phyloP scores from a whole-genome alignment of 139 green algal species.

The Chlorella sp. region DNA sequence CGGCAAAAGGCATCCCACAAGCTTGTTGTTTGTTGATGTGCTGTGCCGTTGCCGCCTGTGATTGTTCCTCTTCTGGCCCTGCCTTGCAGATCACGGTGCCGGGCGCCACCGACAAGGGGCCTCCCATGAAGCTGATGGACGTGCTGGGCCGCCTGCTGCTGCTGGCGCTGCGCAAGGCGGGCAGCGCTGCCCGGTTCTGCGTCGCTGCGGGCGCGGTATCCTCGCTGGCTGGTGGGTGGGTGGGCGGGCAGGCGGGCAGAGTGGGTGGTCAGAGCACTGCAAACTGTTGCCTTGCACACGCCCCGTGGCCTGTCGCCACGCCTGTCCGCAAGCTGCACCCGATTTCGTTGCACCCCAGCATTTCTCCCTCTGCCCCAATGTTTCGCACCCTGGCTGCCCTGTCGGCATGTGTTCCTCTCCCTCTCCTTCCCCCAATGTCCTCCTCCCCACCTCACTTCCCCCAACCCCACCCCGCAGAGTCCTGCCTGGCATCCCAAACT shows the following conservation, averaged over 20 bases:
- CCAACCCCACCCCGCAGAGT: slow-evolving; percentile 19
- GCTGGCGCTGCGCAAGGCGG: slow-evolving; percentile 47
- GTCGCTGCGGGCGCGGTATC: slow-evolving; percentile 32
- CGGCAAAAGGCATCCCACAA: no score
- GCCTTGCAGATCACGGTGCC: slow-evolving; percentile 24
- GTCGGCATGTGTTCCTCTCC: not conserved
- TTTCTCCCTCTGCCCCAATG: no score
- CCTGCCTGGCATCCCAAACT: slow-evolving; percentile 38
- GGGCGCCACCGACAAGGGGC: slow-evolving; percentile 13
- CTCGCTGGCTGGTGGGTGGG: slow-evolving; percentile 29
- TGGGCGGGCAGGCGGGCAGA: no score
- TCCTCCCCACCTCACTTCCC: not conserved
- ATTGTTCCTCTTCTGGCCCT: not conserved
- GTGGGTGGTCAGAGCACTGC: no score
- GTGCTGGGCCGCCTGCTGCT: slow-evolving; percentile 53
- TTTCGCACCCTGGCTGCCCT: not conserved
- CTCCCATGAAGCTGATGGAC: slow-evolving; percentile 31
- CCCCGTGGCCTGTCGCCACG: no score
- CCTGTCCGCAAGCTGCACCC: no score
- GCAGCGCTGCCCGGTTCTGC: slow-evolving; percentile 30
- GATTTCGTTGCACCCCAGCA: no score
- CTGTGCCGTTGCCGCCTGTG: not conserved
- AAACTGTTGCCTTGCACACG: no score
- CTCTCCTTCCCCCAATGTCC: not conserved
- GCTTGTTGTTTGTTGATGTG: not conserved